phyloP scores from a whole-genome alignment of 2,329 filamentous ascomycete species.

The Alternaria burnsii region DNA sequence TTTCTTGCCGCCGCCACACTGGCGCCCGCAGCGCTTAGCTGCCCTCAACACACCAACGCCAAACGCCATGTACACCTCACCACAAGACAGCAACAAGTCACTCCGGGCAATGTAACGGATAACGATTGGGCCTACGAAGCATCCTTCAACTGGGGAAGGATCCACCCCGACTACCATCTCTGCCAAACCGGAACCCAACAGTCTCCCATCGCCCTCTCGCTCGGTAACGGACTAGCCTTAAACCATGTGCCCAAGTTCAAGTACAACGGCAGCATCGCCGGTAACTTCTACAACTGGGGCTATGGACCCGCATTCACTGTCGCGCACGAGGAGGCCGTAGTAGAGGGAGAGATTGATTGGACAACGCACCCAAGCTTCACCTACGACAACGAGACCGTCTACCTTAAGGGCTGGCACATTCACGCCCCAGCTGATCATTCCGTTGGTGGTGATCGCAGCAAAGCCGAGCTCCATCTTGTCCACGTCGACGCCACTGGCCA shows the following conservation, averaged over 20 bases:
- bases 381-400: constrained; percentile 59
- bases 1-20: constrained; percentile 11
- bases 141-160: constrained; percentile 52
- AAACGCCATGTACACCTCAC: constrained; percentile 15
- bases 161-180: constrained; percentile 52
- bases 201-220: constrained; percentile 58
- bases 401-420: constrained; percentile 61
- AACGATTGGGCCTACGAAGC: constrained; percentile 32
- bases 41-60: constrained; percentile 29
- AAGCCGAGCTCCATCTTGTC: constrained; percentile 61
- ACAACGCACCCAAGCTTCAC: constrained; percentile 53
- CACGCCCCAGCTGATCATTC: constrained; percentile 62
- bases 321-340: constrained; percentile 37
- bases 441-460: constrained; percentile 54
- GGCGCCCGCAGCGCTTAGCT: constrained; percentile 14
- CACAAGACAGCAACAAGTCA: constrained; percentile 8
- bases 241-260: constrained; percentile 55
- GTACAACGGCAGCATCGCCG: constrained; percentile 49
- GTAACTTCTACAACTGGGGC: constrained; percentile 60
- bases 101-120: constrained; percentile 7
- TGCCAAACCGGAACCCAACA: constrained; percentile 63
- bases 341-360: constrained; percentile 35
- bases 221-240: constrained; percentile 52
- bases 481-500: constrained; percentile 55
- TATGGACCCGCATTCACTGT: constrained; percentile 59